These are phyloP conservation scores for Croton laevigatus DNA, from an alignment of 441 rosid genomes.

Conservation along the genomic window DNA sequence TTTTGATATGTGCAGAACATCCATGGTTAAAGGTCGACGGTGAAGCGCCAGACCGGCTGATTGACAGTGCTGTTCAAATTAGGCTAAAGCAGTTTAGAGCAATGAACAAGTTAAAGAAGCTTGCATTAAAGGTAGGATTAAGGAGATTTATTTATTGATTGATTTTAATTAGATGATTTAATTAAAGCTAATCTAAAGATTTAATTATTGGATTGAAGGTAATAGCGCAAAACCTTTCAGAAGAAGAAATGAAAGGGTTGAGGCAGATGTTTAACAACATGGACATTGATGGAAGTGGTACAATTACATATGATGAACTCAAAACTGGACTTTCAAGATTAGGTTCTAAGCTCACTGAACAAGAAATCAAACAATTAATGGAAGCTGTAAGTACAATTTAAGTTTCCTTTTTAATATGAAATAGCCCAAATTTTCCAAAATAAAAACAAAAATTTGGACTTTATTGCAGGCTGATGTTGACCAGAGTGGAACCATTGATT, in stretches of 20 bases:
- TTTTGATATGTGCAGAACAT: slow-evolving; percentile 55
- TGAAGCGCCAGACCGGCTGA: slow-evolving; percentile 59
- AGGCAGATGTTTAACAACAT: slow-evolving; percentile 82
- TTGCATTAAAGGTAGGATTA: slow-evolving; percentile 57
- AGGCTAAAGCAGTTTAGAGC: slow-evolving; percentile 88
- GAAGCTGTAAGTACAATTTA: slow-evolving; percentile 62
- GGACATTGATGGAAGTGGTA: slow-evolving; percentile 78
- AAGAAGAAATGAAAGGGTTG: slow-evolving; percentile 83
- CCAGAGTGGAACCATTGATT: slow-evolving; percentile 65
- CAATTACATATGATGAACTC: slow-evolving; percentile 79
- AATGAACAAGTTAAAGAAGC: slow-evolving; percentile 90
- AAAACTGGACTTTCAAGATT: slow-evolving; percentile 57
- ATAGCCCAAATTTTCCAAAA: too few relatives aligned
- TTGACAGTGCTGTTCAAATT: slow-evolving; percentile 70
- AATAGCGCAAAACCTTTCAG: slow-evolving; percentile 72
- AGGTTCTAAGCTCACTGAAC: slow-evolving; percentile 75
- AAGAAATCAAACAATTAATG: slow-evolving; percentile 79
- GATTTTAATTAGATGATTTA: too few relatives aligned
- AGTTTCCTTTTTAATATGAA: background rate
- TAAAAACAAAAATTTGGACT: background rate
- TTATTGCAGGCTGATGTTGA: slow-evolving; percentile 74
- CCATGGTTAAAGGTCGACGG: slow-evolving; percentile 78
- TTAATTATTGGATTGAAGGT: slow-evolving; percentile 36
- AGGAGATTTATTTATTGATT: too few relatives aligned
- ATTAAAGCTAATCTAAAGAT: background rate